These are phyloP conservation scores for Colletotrichum liriopes DNA, from an alignment of 2,329 filamentous ascomycete species.

Conservation along the genomic window DNA sequence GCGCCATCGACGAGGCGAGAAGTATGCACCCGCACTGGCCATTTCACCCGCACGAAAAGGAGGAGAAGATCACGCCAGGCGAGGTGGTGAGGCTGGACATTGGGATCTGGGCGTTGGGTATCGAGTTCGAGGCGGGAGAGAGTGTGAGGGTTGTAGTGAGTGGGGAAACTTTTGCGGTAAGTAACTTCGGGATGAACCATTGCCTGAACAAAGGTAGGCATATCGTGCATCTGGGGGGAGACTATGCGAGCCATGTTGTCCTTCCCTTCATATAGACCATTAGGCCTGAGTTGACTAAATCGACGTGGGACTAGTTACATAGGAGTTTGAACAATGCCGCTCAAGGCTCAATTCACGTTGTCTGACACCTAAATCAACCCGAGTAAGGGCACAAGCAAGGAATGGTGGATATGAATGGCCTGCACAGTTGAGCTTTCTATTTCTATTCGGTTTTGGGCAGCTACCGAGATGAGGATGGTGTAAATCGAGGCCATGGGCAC, in stretches of 20 bases:
- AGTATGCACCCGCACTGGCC: constrained; percentile 51
- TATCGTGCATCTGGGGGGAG: constrained; percentile 45
- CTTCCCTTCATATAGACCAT: constrained; percentile 24
- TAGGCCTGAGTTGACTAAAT: neutral
- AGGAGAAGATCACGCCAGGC: constrained; percentile 43
- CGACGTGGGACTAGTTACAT: neutral
- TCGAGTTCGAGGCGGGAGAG: constrained; percentile 49
- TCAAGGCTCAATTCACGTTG: neutral
- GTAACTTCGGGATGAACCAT: constrained; percentile 22
- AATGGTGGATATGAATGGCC: neutral
- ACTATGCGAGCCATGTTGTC: constrained; percentile 45
- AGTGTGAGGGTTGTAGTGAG: constrained; percentile 45
- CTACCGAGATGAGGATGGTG: neutral
- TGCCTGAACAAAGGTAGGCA: constrained; percentile 45
- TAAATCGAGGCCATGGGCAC: neutral
- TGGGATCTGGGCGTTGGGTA: constrained; percentile 50
- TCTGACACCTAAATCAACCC: too few relatives aligned
- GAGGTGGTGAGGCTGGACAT: constrained; percentile 48
- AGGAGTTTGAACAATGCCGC: neutral
- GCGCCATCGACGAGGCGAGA: constrained; percentile 45
- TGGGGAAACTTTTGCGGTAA: constrained; percentile 46
- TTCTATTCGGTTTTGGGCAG: too few relatives aligned
- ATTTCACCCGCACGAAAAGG: constrained; percentile 36
- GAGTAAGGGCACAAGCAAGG: neutral
- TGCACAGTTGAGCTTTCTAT: neutral